Evolutionary conservation across 1,284 basidiomycete genomes (phyloP).

Genomic region (Boletus semigastroideus): DNA sequence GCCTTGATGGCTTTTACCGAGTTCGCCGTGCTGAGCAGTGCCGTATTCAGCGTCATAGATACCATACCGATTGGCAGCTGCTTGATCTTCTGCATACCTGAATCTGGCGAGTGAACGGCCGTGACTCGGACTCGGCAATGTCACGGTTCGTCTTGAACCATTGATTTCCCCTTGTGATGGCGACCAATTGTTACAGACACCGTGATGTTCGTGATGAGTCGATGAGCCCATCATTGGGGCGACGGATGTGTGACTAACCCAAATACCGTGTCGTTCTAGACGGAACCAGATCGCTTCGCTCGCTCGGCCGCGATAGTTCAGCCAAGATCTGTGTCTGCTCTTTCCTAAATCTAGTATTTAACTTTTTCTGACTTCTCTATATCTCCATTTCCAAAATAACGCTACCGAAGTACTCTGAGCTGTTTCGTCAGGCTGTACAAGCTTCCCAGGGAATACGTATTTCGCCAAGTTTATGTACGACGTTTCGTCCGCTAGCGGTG

Average conservation of each 20-base stretch:
- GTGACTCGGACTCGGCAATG: constrained; percentile 20
- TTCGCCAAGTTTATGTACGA: constrained; percentile 28
- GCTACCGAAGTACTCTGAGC: constrained; percentile 23
- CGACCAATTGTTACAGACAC: constrained; percentile 14
- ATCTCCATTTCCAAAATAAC: constrained; percentile 33
- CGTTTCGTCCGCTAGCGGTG: constrained; percentile 27
- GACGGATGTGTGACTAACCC: constrained; percentile 5
- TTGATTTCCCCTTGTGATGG: constrained; percentile 22
- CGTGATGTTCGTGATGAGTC: constrained; percentile 13
- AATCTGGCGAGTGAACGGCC: constrained; percentile 23
- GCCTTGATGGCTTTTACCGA: neutral
- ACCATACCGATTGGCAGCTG: constrained; percentile 8
- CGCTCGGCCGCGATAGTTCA: constrained; percentile 14
- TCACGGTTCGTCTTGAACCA: constrained; percentile 11
- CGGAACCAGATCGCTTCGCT: constrained; percentile 18
- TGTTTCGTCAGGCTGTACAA: constrained; percentile 34
- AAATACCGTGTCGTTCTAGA: constrained; percentile 11
- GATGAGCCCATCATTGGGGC: neutral
- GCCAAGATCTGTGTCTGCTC: constrained; percentile 14
- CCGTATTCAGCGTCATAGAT: constrained; percentile 1
- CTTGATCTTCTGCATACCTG: constrained; percentile 8
- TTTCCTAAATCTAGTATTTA: constrained; percentile 30
- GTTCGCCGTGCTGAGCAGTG: neutral
- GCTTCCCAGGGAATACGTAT: constrained; percentile 35
- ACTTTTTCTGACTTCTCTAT: constrained; percentile 26